Evolutionary conservation across 352 stramenopile genomes (phyloP).

Genomic region (Globisporangium polare): DNA sequence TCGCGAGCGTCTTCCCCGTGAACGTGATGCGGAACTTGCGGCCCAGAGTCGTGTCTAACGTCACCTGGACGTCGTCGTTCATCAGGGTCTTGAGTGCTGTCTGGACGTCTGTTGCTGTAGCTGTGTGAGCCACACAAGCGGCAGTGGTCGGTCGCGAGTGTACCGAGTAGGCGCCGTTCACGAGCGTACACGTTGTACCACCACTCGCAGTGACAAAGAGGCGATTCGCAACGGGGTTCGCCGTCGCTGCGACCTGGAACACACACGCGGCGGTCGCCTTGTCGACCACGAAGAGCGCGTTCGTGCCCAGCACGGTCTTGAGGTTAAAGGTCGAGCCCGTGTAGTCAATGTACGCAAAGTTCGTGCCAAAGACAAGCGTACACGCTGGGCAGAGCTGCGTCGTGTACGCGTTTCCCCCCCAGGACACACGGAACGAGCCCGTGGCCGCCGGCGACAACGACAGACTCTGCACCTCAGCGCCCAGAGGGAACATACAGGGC

Average conservation of each 20-base stretch:
- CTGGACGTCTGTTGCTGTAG: conserved; percentile 22
- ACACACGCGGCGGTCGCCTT: conserved; percentile 36
- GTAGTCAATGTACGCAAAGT: conserved; percentile 57
- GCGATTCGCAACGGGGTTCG: conserved; percentile 25
- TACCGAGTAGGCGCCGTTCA: conserved; percentile 38
- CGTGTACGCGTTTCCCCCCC: conserved; percentile 36
- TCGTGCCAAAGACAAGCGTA: conserved; percentile 33
- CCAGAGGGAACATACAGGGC: conserved; percentile 86
- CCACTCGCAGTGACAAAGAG: conserved; percentile 36
- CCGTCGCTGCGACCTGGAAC: conserved; percentile 48
- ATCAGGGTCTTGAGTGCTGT: conserved; percentile 39
- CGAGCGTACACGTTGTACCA: conserved; percentile 30
- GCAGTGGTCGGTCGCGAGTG: conserved; percentile 43
- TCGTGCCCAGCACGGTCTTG: conserved; percentile 58
- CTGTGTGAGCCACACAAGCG: conserved; percentile 37
- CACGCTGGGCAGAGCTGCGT: conserved; percentile 33
- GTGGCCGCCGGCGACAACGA: conserved; percentile 58
- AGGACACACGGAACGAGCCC: conserved; percentile 74
- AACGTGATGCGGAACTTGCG: conserved; percentile 88
- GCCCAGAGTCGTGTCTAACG: conserved; percentile 49
- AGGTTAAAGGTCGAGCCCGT: conserved; percentile 55
- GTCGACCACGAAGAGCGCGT: conserved; percentile 69
- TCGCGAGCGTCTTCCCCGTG: conserved; percentile 47
- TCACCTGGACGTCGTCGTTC: conserved; percentile 55
- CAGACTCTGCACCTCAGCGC: conserved; percentile 90